Evolutionary conservation across 805 yeast species (phyloP).

Genomic region (Suhomyces tanzawaensis): DNA sequence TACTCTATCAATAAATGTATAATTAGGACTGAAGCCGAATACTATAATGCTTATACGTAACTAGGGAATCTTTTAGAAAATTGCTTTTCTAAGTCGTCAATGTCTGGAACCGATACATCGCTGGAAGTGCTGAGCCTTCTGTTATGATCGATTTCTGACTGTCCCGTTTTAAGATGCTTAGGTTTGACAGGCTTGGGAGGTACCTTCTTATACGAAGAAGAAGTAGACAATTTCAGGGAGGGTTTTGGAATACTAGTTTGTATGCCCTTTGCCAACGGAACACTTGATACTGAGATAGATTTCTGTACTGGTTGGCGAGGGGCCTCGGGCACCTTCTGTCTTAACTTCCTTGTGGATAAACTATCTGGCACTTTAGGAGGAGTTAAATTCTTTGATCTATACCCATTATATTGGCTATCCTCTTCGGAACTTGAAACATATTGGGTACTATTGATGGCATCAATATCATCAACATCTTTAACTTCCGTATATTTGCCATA

Average conservation of each 20-base stretch:
- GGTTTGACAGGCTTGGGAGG: slow-evolving; percentile 73
- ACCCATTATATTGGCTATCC: background rate
- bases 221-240: background rate
- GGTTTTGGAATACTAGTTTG: background rate
- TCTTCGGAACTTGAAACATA: slow-evolving; percentile 6
- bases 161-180: slow-evolving; percentile 37
- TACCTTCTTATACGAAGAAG: slow-evolving; percentile 30
- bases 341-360: slow-evolving; percentile 18
- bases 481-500: slow-evolving; percentile 72
- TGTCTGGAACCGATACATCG: slow-evolving; percentile 47
- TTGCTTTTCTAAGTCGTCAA: slow-evolving; percentile 57
- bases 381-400: slow-evolving; percentile 7
- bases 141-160: slow-evolving; percentile 10
- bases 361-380: slow-evolving; percentile 40
- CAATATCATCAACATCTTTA: slow-evolving; percentile 29
- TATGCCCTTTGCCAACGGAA: background rate
- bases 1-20: slow-evolving; percentile 3
- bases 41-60: slow-evolving; percentile 35
- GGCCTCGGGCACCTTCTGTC: background rate
- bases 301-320: background rate
- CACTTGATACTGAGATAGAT: no score
- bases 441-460: slow-evolving; percentile 25
- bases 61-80: slow-evolving; percentile 63
- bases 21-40: background rate
- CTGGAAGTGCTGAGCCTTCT: slow-evolving; percentile 36